Evolutionary conservation across 2,329 filamentous ascomycete genomes (phyloP), one percentile per base, ranked within the genome.

Genomic region (Colletotrichum melonis): DNA sequence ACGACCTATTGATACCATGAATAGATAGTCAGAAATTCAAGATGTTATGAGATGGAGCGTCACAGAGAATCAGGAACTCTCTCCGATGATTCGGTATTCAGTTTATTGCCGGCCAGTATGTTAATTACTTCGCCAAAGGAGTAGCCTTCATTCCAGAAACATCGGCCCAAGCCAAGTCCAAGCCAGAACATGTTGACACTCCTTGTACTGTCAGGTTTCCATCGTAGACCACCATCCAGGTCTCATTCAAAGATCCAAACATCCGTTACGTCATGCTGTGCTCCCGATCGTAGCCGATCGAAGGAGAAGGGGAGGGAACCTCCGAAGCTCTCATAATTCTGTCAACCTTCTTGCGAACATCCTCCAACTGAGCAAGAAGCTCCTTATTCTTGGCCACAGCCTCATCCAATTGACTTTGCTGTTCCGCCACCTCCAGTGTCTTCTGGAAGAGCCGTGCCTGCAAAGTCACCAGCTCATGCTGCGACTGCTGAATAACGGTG

Each of bases 201-300:
- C 42, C 42, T 49, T n/a, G 8, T 49, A 4, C 1, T 8, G 16
- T 11, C 1, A 49, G 16, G 19, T 49, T 8, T 49, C 19, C 19
- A 4, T 22, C 9, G n/a, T 8, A 49, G 19, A 49, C 19, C 19
- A 9, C 1, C 42, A 5, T 22, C 7, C 7, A n/a, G 1, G 16
- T 49, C 42, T 7, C 19, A n/a, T 49, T 11, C 0, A 2, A n/a
- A 9, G 42, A 49, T 8, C 14, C 2, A 11, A n/a, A 0, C 0
- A 9, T n/a, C 0, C 16, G 16, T 42, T 42, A 16, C 2, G 14
- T 19, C 38, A 42, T 42, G 38, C 16, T 42, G 5, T 6, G 5
- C 38, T 42, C 38, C 16, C 14, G 38, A 42, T 42, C 38, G 14
- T 42, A 42, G 6, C 7, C 14, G 2, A 19, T 42, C 5, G 38